These are phyloP conservation scores for Casuarina equisetifolia DNA, from an alignment of 306 rosid species.

Conservation along the genomic window DNA sequence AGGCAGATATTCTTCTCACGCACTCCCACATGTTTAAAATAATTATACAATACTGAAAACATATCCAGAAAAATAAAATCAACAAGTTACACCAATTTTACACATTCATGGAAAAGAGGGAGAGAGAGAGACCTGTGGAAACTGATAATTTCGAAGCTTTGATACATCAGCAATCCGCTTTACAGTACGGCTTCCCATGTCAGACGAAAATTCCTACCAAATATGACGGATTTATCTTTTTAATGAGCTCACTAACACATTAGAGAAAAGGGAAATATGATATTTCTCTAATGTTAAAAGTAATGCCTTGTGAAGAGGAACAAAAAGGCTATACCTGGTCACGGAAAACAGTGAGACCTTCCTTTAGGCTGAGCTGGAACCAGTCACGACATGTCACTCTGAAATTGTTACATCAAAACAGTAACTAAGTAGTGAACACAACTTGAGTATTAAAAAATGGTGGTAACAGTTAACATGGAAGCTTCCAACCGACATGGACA, in stretches of 20 bases:
- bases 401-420: conserved; percentile 36
- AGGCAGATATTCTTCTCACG: background rate
- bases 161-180: conserved; percentile 88
- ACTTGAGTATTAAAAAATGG: background rate
- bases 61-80: conserved; percentile 5
- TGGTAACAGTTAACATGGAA: background rate
- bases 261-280: background rate
- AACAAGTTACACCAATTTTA: conserved; percentile 9
- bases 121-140: conserved; percentile 76
- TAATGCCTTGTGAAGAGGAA: conserved; percentile 13
- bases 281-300: conserved; percentile 11
- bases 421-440: conserved; percentile 24
- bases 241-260: background rate
- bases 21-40: background rate
- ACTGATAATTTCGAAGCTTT: conserved; percentile 86
- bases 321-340: conserved; percentile 64
- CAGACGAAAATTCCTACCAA: conserved; percentile 92
- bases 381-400: conserved; percentile 99
- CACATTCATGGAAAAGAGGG: conserved; percentile 1
- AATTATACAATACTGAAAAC: conserved; percentile 2
- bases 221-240: conserved; percentile 18
- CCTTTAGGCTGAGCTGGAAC: conserved; percentile 99
- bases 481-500: conserved; percentile 12
- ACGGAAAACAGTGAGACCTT: conserved; percentile 96
- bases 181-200: conserved; percentile 95